phyloP scores from a whole-genome alignment of 2,329 filamentous ascomycete genomes.

The Fusarium torreyae region DNA sequence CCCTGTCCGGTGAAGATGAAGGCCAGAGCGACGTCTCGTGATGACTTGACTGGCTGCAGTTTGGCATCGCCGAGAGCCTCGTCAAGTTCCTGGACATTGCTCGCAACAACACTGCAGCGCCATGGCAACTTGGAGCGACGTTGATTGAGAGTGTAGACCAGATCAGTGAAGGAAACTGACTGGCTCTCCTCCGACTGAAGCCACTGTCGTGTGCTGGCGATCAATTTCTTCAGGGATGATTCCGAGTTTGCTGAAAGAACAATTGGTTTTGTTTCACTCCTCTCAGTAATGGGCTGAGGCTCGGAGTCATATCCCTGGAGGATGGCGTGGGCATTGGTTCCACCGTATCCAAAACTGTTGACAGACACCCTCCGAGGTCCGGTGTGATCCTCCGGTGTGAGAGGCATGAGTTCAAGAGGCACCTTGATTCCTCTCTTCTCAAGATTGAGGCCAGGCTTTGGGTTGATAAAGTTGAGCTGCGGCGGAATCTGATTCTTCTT shows the following conservation, averaged over 20 bases:
- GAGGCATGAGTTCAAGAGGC: slow-evolving; percentile 4
- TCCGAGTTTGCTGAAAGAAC: slow-evolving; percentile 23
- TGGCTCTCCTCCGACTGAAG: not conserved
- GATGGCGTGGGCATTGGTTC: slow-evolving; percentile 19
- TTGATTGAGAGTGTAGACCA: slow-evolving; percentile 17
- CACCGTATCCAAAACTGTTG: slow-evolving; percentile 23
- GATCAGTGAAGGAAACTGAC: slow-evolving; percentile 1
- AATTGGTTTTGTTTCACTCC: not conserved
- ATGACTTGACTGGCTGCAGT: not conserved
- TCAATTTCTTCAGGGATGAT: not conserved
- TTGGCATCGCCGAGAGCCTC: not conserved
- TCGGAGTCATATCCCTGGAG: slow-evolving; percentile 1
- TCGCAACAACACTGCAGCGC: slow-evolving; percentile 5
- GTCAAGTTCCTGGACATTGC: not conserved
- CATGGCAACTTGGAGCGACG: slow-evolving; percentile 11
- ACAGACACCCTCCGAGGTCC: not conserved
- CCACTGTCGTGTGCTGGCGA: slow-evolving; percentile 5
- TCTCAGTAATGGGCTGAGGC: not conserved
- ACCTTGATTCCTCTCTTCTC: slow-evolving; percentile 19
- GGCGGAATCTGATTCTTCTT: slow-evolving; percentile 28
- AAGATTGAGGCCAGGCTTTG: slow-evolving; percentile 9
- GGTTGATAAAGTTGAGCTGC: slow-evolving; percentile 16
- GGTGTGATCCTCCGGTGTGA: not conserved
- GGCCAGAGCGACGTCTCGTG: not conserved
- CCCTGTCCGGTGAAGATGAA: slow-evolving; percentile 38